Base-by-base conservation (phyloP, 495 filamentous ascomycete genomes). In the Staphylotrichum longicolle region DNA sequence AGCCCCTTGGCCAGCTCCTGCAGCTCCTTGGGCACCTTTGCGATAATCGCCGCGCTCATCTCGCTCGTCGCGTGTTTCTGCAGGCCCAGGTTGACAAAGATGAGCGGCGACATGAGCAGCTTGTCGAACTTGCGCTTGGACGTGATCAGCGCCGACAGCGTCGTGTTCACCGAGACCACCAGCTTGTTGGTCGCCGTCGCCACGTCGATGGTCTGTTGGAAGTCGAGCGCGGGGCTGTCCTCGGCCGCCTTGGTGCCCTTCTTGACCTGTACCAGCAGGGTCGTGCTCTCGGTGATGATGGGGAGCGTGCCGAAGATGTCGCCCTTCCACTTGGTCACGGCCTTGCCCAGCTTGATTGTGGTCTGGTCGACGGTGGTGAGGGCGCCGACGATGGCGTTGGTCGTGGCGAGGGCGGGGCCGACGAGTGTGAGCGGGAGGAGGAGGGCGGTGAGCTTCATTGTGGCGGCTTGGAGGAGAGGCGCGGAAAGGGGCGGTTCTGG, bases 51-150 rank as follows among this genome's bases (percentile, higher is more conserved):
- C 3, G 54, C 67, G 9, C 66, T 66, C 63, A 76, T 70, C 2
- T 72, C 62, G 14, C 57, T 55, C 7, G 73, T 75, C 4, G 72
- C 72, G 7, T 47, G n/a, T 65, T 75, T 68, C 68, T 75, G 62
- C 41, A 66, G 46, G 41, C 69, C 61, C 39, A 78, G 51, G 63
- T 65, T 75, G 8, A 72, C 30, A 37, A 73, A 62, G 39, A 75
- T 71, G 20, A 70, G 55, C 3, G 75, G 74, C 54, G 55, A 64
- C 30, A 76, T 62, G 6, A 68, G 11, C 32, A 73, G 57, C 49
- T 60, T 66, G 52, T 73, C 70, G 51, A 78, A 78, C 54, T 72
- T 69, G 32, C 51, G 62, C 63, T 74, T 74, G n/a, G 64, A 57
- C 20, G 30, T 51, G 12, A 74, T 62, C 35, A 76, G 58, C 7